Evolutionary conservation across 345 rosid species (phyloP).

Genomic region (Salix arbutifolia): DNA sequence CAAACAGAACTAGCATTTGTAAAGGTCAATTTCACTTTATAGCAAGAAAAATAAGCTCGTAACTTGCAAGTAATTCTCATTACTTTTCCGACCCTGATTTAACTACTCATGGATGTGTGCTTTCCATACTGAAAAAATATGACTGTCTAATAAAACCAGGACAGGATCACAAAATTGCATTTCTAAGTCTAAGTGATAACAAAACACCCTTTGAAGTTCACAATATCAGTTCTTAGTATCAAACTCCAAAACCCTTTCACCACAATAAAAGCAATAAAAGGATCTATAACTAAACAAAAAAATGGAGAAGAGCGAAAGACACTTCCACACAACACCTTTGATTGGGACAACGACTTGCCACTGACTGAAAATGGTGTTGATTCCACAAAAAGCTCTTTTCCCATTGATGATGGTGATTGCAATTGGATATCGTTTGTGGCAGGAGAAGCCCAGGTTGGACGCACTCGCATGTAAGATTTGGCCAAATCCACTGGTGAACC

Average conservation of each 20-base stretch:
- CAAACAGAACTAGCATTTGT: background rate
- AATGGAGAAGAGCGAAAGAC: background rate
- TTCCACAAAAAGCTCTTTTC: slow-evolving; percentile 47
- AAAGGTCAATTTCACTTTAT: background rate
- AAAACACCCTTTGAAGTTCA: background rate
- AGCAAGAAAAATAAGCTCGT: background rate
- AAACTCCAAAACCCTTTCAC: background rate
- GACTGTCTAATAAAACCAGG: background rate
- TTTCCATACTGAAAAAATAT: background rate
- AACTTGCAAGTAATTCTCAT: background rate
- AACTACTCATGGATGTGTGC: background rate
- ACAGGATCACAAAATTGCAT: background rate
- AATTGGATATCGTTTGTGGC: slow-evolving; percentile 32
- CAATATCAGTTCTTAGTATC: background rate
- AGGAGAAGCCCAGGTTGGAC: slow-evolving; percentile 77
- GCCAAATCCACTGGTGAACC: slow-evolving; percentile 83
- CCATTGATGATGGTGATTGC: slow-evolving; percentile 40
- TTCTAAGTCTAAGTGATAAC: background rate
- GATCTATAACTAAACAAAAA: background rate
- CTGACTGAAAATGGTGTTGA: slow-evolving; percentile 44
- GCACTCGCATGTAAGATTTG: slow-evolving; percentile 68
- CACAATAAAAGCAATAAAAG: background rate
- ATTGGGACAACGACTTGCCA: slow-evolving; percentile 36
- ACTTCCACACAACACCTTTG: slow-evolving; percentile 45
- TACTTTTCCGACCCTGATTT: background rate